Percentiles rank a stretch among this genome's conserved stretches.
Evolutionary conservation across 108 stramenopile species (phyloP).

Genomic region (Asterionellopsis glacialis): DNA sequence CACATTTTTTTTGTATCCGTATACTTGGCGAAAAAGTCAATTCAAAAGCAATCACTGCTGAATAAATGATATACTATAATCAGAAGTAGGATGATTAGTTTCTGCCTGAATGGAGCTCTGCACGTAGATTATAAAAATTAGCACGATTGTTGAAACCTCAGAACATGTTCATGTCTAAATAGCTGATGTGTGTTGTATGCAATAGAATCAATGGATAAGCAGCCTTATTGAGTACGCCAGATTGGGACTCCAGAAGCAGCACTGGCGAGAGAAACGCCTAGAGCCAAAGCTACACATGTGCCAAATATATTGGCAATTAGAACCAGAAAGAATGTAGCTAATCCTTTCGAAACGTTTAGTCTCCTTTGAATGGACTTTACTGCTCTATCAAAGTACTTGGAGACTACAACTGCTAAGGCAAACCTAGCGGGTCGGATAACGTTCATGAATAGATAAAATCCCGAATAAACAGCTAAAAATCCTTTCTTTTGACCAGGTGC

Average conservation of each 20-base stretch:
- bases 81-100: too few species aligned
- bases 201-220: too few species aligned
- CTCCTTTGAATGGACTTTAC: conserved; percentile 40
- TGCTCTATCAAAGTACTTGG: conserved; percentile 59
- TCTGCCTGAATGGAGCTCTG: too few species aligned
- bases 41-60: too few species aligned
- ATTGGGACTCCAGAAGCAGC: conserved; percentile 63
- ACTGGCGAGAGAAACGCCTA: conserved; percentile 53
- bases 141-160: too few species aligned
- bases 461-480: conserved; percentile 85
- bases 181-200: too few species aligned
- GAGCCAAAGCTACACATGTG: conserved; percentile 45
- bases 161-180: too few species aligned
- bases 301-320: conserved; percentile 61
- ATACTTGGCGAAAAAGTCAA: too few species aligned
- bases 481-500: conserved; percentile 86
- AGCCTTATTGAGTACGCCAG: conserved; percentile 6
- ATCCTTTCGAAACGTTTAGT: conserved; percentile 31
- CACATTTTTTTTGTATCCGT: too few species aligned
- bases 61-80: too few species aligned
- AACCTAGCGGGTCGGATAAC: conserved; percentile 77
- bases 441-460: conserved; percentile 80
- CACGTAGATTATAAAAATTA: too few species aligned
- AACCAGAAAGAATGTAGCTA: conserved; percentile 48
- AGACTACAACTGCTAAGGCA: conserved; percentile 49